These are phyloP conservation scores for Royoungia palumana DNA, from an alignment of 768 basidiomycete species.

Conservation along the genomic window DNA sequence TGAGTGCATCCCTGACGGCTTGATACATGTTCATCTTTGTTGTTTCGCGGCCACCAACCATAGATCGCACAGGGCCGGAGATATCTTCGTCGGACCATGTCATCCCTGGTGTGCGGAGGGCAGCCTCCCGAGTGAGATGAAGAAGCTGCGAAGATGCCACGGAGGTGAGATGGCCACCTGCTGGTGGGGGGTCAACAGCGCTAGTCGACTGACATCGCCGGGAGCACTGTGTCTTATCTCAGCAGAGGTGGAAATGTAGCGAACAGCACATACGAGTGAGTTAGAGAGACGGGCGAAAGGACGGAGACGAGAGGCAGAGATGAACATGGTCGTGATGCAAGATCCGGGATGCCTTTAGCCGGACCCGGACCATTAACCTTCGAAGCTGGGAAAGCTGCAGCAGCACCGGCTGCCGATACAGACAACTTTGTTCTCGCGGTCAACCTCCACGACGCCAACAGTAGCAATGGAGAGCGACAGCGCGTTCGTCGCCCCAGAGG, in stretches of 20 bases:
- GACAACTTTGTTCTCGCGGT: slow-evolving; percentile 15
- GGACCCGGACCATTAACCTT: neutral
- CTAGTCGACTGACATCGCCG: slow-evolving; percentile 50
- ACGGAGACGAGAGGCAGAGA: slow-evolving; percentile 12
- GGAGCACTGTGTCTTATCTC: slow-evolving; percentile 1
- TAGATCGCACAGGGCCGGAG: slow-evolving; percentile 38
- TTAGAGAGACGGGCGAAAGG: slow-evolving; percentile 14
- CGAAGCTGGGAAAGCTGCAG: neutral
- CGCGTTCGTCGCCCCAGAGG: slow-evolving; percentile 86
- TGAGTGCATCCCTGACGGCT: slow-evolving; percentile 87
- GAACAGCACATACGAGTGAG: slow-evolving; percentile 13
- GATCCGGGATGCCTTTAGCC: slow-evolving; percentile 26
- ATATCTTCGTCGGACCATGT: slow-evolving; percentile 63
- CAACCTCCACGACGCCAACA: slow-evolving; percentile 3
- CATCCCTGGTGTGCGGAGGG: slow-evolving; percentile 70
- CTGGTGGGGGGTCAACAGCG: slow-evolving; percentile 60
- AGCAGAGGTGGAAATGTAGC: neutral
- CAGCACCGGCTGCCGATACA: neutral
- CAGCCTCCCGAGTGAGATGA: slow-evolving; percentile 59
- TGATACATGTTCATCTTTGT: slow-evolving; percentile 96
- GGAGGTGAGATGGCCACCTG: slow-evolving; percentile 75
- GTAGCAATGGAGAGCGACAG: slow-evolving; percentile 71
- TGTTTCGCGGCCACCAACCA: slow-evolving; percentile 76
- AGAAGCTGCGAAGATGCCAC: slow-evolving; percentile 68
- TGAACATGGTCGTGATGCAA: slow-evolving; percentile 27